Percentiles rank a stretch among this genome's conserved stretches.
phyloP scores from a whole-genome alignment of 306 rosid species.

The Quercus variabilis region DNA sequence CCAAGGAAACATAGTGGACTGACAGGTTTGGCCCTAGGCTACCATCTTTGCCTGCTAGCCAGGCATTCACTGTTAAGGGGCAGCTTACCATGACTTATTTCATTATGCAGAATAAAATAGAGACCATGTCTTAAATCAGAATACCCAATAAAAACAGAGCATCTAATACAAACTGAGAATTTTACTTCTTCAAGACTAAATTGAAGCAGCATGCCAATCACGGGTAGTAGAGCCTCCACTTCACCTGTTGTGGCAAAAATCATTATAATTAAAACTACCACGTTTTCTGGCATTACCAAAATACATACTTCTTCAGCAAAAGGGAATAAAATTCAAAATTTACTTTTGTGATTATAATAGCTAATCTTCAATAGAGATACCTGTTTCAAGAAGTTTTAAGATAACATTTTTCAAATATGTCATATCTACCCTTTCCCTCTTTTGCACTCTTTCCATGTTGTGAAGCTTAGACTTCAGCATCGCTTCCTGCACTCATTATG shows the following conservation, averaged over 20 bases:
- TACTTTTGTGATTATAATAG: not conserved
- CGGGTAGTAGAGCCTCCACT: slow-evolving; percentile 72
- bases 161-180: slow-evolving; percentile 9
- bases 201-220: slow-evolving; percentile 94
- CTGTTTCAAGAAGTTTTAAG: slow-evolving; percentile 95
- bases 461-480: slow-evolving; percentile 79
- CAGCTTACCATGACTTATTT: not conserved
- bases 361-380: slow-evolving; percentile 16
- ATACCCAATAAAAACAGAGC: not conserved
- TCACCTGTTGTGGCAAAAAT: slow-evolving; percentile 50
- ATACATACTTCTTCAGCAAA: slow-evolving; percentile 4
- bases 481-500: slow-evolving; percentile 52
- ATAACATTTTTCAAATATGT: slow-evolving; percentile 87
- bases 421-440: slow-evolving; percentile 95
- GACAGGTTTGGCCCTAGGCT: not conserved
- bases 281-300: not conserved
- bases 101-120: not conserved
- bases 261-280: slow-evolving; percentile 1
- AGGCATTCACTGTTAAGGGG: not conserved
- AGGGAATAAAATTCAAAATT: not conserved
- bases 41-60: not conserved
- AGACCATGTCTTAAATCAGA: not conserved
- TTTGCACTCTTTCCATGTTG: slow-evolving; percentile 67
- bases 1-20: too few species aligned
- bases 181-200: slow-evolving; percentile 94